Conservation (phyloP, 495 filamentous ascomycete genomes). For the Hypoxylon trugodes region DNA sequence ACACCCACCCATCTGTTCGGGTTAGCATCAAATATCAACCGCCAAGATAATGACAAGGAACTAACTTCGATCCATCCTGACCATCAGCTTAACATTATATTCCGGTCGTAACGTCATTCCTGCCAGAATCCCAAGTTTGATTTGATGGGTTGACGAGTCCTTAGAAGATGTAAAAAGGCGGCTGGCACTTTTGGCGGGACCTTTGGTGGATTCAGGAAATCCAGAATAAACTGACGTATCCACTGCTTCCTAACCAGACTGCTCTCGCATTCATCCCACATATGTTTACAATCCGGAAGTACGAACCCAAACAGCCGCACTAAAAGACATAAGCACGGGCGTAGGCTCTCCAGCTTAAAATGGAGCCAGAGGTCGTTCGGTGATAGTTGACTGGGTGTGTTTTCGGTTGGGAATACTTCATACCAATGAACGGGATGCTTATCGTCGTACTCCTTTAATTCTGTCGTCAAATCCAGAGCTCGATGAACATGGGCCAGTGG, state of each 20-base stretch:
- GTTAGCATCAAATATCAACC: no score
- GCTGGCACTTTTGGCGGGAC: no score
- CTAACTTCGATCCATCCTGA: no score
- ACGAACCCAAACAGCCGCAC: slow-evolving; percentile 30
- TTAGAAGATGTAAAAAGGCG: no score
- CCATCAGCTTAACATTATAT: no score
- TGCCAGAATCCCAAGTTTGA: no score
- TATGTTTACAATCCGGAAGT: slow-evolving; percentile 10
- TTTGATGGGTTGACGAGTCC: no score
- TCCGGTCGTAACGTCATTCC: no score
- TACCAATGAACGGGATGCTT: slow-evolving; percentile 37
- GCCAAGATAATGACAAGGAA: no score
- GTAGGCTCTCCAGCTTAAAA: slow-evolving; percentile 40
- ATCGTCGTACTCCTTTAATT: slow-evolving; percentile 31
- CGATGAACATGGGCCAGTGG: slow-evolving; percentile 14
- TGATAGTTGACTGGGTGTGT: neutral
- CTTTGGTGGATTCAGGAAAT: slow-evolving; percentile 20
- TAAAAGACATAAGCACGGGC: slow-evolving; percentile 31
- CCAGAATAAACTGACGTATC: slow-evolving; percentile 35
- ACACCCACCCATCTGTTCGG: no score
- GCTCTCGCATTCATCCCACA: slow-evolving; percentile 36
- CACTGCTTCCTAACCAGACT: slow-evolving; percentile 26
- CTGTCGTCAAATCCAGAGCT: slow-evolving; percentile 20
- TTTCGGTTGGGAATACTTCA: slow-evolving; percentile 30
- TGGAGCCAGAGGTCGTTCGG: slow-evolving; percentile 34